A percentile compares a stretch with the other conserved stretches of the same genome.
phyloP scores from a whole-genome alignment of 1,284 basidiomycete genomes.

The Cutaneotrichosporon cavernicola region DNA sequence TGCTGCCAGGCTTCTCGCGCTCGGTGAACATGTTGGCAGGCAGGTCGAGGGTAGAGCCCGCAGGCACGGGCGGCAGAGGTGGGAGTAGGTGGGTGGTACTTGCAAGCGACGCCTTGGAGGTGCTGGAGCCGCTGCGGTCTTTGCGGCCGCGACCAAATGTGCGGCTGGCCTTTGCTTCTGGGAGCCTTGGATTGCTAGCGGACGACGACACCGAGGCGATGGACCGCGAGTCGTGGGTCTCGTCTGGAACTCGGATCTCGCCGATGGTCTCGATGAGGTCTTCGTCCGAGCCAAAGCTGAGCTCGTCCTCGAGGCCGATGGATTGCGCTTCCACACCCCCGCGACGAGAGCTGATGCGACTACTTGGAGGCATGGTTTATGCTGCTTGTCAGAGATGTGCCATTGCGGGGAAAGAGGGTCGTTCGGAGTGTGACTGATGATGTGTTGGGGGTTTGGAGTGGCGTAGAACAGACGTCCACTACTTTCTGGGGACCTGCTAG shows the following conservation, averaged over 20 bases:
- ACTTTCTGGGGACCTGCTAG: background rate
- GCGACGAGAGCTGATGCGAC: slow-evolving; percentile 14
- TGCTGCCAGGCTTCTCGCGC: slow-evolving; percentile 19
- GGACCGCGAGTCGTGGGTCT: background rate
- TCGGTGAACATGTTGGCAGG: slow-evolving; percentile 22
- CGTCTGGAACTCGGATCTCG: slow-evolving; percentile 24
- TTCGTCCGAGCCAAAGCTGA: slow-evolving; percentile 44
- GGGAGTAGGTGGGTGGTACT: slow-evolving; percentile 20
- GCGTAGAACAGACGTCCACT: background rate
- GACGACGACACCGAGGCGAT: background rate
- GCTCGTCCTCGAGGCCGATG: slow-evolving; percentile 47
- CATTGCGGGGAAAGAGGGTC: background rate
- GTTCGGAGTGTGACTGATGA: background rate
- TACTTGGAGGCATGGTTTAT: slow-evolving; percentile 10
- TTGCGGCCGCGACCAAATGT: slow-evolving; percentile 17
- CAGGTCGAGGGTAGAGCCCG: slow-evolving; percentile 33
- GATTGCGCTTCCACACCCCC: slow-evolving; percentile 13
- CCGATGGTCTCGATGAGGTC: slow-evolving; percentile 42
- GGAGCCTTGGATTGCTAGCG: background rate
- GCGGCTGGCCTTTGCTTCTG: slow-evolving; percentile 10
- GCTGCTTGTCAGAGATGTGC: background rate
- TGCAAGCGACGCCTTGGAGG: slow-evolving; percentile 8
- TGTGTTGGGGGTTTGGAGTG: background rate
- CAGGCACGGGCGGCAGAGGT: slow-evolving; percentile 22
- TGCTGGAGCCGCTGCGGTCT: slow-evolving; percentile 19